Evolutionary conservation across 768 basidiomycete species (phyloP), one percentile per base, ranked within the genome.

Genomic region (Russula virescens): DNA sequence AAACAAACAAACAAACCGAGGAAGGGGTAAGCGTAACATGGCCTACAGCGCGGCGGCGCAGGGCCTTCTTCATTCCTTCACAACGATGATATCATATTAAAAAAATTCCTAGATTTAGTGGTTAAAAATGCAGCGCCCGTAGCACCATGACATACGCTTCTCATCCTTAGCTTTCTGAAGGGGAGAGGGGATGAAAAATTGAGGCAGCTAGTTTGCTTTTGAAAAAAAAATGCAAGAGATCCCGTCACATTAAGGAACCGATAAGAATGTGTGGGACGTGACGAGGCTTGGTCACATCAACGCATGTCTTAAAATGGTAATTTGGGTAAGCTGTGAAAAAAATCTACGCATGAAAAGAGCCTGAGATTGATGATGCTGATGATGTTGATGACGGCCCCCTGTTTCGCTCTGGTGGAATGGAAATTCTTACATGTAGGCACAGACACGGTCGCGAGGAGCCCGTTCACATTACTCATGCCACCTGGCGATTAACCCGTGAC

Each of bases 241-340:
- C 62, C n/a, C 35, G 26, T 58, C 57, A 42, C 51, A 7, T 58
- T 34, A 31, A 64, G 63, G 63, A n/a, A 64, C 63, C 63, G 63
- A 64, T 64, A 55, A 64, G 47, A 55, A 46, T 59, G 35, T 63
- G 49, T 18, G 48, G n/a, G 48, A 60, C 35, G 42, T 57, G 61
- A 62, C 61, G 14, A 9, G 35, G 52, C n/a, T 3, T n/a, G 2
- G 58, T 64, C 63, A 64, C 63, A 60, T 64, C 58, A 60, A 53
- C 52, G 13, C 38, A 59, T 55, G 19, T 9, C 58, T 58, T 8
- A 54, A 51, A 49, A 10, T 34, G 58, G 54, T 2, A 50, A 51
- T 16, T 16, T 18, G 10, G 61, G 42, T 43, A 42, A 45, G 40
- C 42, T 51, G 52, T 53, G 42, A 23, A 50, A 58, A 40, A 19